Conservation (phyloP, 164 flowering plant species). For the Pachysandra terminalis region DNA sequence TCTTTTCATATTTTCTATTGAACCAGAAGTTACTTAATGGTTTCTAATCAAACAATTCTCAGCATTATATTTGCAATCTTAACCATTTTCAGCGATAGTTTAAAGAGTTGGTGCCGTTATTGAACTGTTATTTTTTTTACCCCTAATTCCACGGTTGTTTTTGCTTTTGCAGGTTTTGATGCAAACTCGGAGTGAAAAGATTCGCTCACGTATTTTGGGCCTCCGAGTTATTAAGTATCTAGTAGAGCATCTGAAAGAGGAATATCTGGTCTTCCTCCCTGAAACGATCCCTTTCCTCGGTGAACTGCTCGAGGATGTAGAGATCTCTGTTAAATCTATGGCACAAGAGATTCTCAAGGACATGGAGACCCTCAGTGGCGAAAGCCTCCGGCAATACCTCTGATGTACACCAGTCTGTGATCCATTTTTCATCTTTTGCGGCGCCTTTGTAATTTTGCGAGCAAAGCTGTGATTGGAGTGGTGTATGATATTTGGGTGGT, state of each 20-base stretch:
- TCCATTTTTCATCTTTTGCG: too few relatives aligned
- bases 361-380: constrained; percentile 78
- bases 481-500: too few relatives aligned
- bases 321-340: constrained; percentile 66
- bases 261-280: constrained; percentile 61
- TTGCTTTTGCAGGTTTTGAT: constrained; percentile 61
- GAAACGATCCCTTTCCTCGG: constrained; percentile 91
- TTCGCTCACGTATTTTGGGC: constrained; percentile 68
- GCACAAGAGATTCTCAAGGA: constrained; percentile 80
- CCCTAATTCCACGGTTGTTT: neutral
- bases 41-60: too few relatives aligned
- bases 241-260: constrained; percentile 77
- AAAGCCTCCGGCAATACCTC: constrained; percentile 69
- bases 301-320: constrained; percentile 83
- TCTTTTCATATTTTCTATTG: too few relatives aligned
- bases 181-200: constrained; percentile 88
- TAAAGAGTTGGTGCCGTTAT: too few relatives aligned
- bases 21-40: too few relatives aligned
- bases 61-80: too few relatives aligned
- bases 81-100: too few relatives aligned
- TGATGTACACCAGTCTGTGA: constrained; percentile 9
- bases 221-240: constrained; percentile 64
- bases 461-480: too few relatives aligned
- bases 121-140: neutral
- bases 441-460: too few relatives aligned